Evolutionary conservation across 1,284 basidiomycete species (phyloP).

Genomic region (Tilletia setariae): DNA sequence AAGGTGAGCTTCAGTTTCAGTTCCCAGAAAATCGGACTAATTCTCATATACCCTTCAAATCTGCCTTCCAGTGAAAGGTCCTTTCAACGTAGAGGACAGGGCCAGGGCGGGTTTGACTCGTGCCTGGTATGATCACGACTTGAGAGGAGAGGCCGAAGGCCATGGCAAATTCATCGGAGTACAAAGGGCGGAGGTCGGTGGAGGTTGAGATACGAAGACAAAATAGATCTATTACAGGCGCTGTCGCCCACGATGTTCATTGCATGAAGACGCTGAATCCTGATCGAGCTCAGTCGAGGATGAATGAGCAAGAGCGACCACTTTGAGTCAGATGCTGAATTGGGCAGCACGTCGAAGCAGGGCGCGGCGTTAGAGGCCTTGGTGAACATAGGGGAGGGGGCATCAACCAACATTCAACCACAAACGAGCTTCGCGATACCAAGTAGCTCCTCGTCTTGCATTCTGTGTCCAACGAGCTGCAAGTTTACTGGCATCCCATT

Average conservation of each 20-base stretch:
- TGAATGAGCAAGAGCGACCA: too few relatives aligned
- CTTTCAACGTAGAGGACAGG: constrained; percentile 75
- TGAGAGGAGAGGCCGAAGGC: constrained; percentile 62
- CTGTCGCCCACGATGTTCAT: not conserved
- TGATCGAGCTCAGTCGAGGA: not conserved
- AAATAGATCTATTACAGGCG: not conserved
- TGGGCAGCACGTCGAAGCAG: too few relatives aligned
- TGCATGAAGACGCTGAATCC: too few relatives aligned
- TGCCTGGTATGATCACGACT: constrained; percentile 56
- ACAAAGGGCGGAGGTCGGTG: constrained; percentile 18
- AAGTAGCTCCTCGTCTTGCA: constrained; percentile 19
- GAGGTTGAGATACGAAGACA: too few relatives aligned
- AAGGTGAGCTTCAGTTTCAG: constrained; percentile 36
- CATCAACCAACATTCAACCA: not conserved
- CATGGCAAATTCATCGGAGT: constrained; percentile 7
- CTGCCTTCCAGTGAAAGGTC: constrained; percentile 66
- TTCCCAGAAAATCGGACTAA: not conserved
- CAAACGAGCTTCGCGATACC: constrained; percentile 29
- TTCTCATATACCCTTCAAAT: not conserved
- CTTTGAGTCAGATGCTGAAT: too few relatives aligned
- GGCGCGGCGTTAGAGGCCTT: too few relatives aligned
- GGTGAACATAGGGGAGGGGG: too few relatives aligned
- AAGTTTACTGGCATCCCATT: constrained; percentile 17
- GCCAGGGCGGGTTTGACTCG: constrained; percentile 62
- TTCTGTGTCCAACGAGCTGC: constrained; percentile 14